These are phyloP conservation scores for Fusarium staphyleae DNA, from an alignment of 2,329 filamentous ascomycete species.

Conservation along the genomic window DNA sequence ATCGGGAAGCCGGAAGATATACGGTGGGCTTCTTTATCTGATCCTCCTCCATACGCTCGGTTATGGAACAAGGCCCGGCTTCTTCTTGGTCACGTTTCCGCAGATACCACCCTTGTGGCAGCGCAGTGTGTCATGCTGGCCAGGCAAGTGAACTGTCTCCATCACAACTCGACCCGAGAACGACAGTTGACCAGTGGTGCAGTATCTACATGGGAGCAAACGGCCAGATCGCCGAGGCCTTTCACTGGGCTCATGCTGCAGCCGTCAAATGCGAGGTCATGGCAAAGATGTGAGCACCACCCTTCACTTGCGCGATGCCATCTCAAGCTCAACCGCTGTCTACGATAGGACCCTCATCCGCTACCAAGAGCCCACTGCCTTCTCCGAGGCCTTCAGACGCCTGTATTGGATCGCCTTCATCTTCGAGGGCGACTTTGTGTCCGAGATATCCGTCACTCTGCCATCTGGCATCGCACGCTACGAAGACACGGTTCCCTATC, in stretches of 20 bases:
- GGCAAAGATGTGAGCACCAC: slow-evolving; percentile 14
- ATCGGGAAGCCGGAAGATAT: not conserved
- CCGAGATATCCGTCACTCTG: slow-evolving; percentile 39
- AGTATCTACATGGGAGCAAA: slow-evolving; percentile 40
- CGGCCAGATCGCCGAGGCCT: slow-evolving; percentile 36
- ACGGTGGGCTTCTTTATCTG: not conserved
- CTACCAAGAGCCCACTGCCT: not conserved
- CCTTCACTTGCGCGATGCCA: not conserved
- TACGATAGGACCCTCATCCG: not conserved
- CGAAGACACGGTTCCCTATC: slow-evolving; percentile 37
- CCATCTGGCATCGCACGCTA: slow-evolving; percentile 43
- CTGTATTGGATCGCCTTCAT: slow-evolving; percentile 44
- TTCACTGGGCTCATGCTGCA: slow-evolving; percentile 39
- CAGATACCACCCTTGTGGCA: slow-evolving; percentile 32
- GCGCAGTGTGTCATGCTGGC: slow-evolving; percentile 42
- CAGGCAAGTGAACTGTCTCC: slow-evolving; percentile 38
- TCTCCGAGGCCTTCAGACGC: slow-evolving; percentile 37
- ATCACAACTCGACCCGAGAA: no score
- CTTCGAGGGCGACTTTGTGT: slow-evolving; percentile 43
- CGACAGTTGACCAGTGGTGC: no score
- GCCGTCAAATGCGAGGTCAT: slow-evolving; percentile 42
- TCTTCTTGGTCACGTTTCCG: slow-evolving; percentile 29
- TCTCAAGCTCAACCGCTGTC: not conserved
- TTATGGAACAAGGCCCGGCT: slow-evolving; percentile 40
- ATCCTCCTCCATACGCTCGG: not conserved